These are phyloP conservation scores for Tetracladium marchalianum DNA, from an alignment of 495 filamentous ascomycete genomes.

Conservation along the genomic window DNA sequence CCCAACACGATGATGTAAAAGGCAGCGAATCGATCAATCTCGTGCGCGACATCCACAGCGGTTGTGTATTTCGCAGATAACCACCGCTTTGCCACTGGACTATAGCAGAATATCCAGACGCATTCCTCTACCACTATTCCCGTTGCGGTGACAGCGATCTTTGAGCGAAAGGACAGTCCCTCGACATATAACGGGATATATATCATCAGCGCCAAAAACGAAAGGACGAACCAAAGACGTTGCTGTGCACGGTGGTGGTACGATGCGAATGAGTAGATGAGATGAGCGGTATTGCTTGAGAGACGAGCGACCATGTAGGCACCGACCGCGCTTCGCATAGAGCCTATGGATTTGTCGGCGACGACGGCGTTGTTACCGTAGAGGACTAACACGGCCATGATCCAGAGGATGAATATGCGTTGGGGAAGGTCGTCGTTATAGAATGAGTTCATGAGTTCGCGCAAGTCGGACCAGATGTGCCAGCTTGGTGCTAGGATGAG, in stretches of 20 bases:
- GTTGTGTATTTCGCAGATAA: constrained; percentile 28
- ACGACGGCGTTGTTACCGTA: constrained; percentile 38
- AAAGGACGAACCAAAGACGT: constrained; percentile 21
- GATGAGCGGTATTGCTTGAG: constrained; percentile 15
- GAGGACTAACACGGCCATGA: constrained; percentile 34
- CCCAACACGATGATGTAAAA: constrained; percentile 42
- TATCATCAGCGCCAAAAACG: constrained; percentile 20
- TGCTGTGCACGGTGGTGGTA: constrained; percentile 31
- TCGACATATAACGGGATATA: constrained; percentile 32
- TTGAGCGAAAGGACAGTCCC: constrained; percentile 24
- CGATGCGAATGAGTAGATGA: constrained; percentile 28
- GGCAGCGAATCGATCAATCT: constrained; percentile 36
- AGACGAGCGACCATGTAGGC: constrained; percentile 29
- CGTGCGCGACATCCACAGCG: constrained; percentile 35
- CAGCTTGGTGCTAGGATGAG: constrained; percentile 32
- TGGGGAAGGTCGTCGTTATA: constrained; percentile 39
- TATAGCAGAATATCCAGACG: constrained; percentile 27
- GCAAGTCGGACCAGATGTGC: constrained; percentile 38
- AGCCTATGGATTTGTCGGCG: constrained; percentile 30
- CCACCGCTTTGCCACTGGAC: constrained; percentile 24
- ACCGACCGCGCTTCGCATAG: constrained; percentile 30
- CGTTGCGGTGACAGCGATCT: constrained; percentile 30
- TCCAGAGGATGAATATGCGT: constrained; percentile 35
- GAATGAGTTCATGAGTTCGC: constrained; percentile 39
- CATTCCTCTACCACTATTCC: constrained; percentile 26